A percentile compares a stretch with the other conserved stretches of the same genome.
These are phyloP conservation scores for Scedosporium minutisporum DNA, from an alignment of 2,329 filamentous ascomycete species.

Conservation along the genomic window DNA sequence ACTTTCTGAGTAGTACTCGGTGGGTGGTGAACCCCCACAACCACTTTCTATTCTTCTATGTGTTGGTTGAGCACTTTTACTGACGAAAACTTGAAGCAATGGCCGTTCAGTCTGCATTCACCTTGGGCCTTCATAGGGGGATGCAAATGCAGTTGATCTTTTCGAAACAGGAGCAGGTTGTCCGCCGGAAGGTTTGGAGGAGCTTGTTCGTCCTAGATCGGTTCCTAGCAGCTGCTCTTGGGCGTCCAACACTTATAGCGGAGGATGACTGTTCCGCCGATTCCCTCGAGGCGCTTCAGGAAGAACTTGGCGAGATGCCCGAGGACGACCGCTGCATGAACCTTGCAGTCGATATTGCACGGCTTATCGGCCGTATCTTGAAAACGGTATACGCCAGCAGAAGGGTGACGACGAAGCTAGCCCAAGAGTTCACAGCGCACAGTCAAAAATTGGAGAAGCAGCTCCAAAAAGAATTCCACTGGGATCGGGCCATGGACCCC, in stretches of 20 bases:
- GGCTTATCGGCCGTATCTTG: constrained; percentile 47
- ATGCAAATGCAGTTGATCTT: constrained; percentile 48
- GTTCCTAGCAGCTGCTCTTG: constrained; percentile 52
- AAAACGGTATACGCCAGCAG: constrained; percentile 50
- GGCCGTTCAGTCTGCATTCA: constrained; percentile 53
- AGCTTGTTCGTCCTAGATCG: constrained; percentile 56
- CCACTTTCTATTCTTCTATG: background rate
- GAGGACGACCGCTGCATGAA: constrained; percentile 30
- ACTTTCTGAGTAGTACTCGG: background rate
- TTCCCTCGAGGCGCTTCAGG: constrained; percentile 22
- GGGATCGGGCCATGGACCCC: background rate
- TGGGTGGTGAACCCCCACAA: background rate
- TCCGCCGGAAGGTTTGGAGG: constrained; percentile 52
- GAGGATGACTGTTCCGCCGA: constrained; percentile 52
- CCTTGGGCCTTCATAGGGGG: constrained; percentile 50
- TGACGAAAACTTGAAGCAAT: constrained; percentile 33
- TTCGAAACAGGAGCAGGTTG: constrained; percentile 29
- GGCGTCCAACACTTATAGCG: constrained; percentile 50
- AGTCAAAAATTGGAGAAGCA: constrained; percentile 33
- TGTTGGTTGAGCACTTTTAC: background rate
- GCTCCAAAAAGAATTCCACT: constrained; percentile 7
- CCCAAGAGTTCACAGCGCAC: constrained; percentile 42
- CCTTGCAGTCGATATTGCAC: constrained; percentile 47
- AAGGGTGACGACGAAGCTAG: constrained; percentile 47
- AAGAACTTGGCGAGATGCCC: constrained; percentile 17